Percentiles rank a stretch among this genome's conserved stretches.
phyloP scores from a whole-genome alignment of 495 filamentous ascomycete species.

The Hypoxylon subgilvum region DNA sequence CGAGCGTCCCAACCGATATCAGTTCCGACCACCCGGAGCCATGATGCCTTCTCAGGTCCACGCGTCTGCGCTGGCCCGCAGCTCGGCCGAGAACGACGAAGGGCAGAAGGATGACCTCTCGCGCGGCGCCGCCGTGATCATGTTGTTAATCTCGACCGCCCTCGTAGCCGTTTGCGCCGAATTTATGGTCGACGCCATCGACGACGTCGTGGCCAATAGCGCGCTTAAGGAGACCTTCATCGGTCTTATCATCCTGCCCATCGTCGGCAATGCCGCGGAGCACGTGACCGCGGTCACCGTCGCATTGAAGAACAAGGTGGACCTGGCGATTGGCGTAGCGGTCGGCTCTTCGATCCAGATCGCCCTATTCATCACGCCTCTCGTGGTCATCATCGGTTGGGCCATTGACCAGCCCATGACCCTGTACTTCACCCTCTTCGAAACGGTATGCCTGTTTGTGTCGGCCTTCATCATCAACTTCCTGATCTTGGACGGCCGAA shows the following conservation, averaged over 20 bases:
- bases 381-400: constrained; percentile 91
- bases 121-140: constrained; percentile 72
- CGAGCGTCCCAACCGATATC: constrained; percentile 65
- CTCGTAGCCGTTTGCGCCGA: constrained; percentile 87
- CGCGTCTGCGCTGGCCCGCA: constrained; percentile 37
- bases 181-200: constrained; percentile 82
- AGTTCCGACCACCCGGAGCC: constrained; percentile 45
- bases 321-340: constrained; percentile 88
- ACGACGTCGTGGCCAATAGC: constrained; percentile 67
- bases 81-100: constrained; percentile 50
- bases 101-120: constrained; percentile 65
- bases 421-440: constrained; percentile 89
- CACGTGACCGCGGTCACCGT: constrained; percentile 90
- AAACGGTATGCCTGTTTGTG: constrained; percentile 85
- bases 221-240: constrained; percentile 79
- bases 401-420: constrained; percentile 80
- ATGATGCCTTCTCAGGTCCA: constrained; percentile 53
- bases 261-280: constrained; percentile 91
- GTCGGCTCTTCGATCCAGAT: constrained; percentile 88
- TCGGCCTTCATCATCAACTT: constrained; percentile 91
- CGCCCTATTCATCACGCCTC: constrained; percentile 86
- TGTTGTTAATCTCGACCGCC: constrained; percentile 76
- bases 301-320: constrained; percentile 95
- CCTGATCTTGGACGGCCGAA: constrained; percentile 82
- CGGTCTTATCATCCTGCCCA: constrained; percentile 85